A percentile compares a stretch with the other conserved stretches of the same genome.
Conservation (phyloP, 2,329 filamentous ascomycete species). For the Calonectria henricotiae region DNA sequence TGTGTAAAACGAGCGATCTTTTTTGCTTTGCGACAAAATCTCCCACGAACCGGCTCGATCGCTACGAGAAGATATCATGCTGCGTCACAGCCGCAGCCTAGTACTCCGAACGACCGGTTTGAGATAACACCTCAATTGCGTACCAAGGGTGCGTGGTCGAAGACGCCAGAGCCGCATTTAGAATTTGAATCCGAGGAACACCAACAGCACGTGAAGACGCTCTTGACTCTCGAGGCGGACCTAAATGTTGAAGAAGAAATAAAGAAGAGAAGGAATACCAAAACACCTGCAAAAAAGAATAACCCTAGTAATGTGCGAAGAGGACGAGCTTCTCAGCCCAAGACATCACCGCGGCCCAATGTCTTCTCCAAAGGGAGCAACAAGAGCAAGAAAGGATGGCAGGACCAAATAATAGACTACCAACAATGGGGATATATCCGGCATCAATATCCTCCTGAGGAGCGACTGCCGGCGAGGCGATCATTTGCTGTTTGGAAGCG, state of each 20-base stretch:
- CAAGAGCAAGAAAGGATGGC: conserved; percentile 26
- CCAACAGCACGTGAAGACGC: neutral
- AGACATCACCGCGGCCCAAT: neutral
- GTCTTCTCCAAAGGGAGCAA: conserved; percentile 1
- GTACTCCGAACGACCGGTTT: conserved; percentile 26
- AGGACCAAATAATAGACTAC: conserved; percentile 39
- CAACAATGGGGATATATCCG: conserved; percentile 57
- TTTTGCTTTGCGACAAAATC: conserved; percentile 38
- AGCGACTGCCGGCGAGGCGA: conserved; percentile 46
- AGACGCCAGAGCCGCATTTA: conserved; percentile 13
- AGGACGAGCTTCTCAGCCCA: conserved; percentile 19
- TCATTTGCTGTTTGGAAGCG: conserved; percentile 55
- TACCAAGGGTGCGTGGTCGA: conserved; percentile 32
- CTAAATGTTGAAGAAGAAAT: neutral
- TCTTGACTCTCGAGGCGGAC: neutral
- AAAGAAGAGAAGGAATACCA: neutral
- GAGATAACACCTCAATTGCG: conserved; percentile 45
- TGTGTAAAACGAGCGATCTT: conserved; percentile 44
- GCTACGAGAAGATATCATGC: conserved; percentile 39
- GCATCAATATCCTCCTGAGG: conserved; percentile 48
- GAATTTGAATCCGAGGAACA: neutral
- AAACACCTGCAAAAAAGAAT: neutral
- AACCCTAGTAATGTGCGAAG: neutral
- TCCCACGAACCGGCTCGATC: conserved; percentile 24
- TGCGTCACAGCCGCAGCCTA: conserved; percentile 3